Conservation (phyloP, 257 asterid species). For the Salvia splendens region DNA sequence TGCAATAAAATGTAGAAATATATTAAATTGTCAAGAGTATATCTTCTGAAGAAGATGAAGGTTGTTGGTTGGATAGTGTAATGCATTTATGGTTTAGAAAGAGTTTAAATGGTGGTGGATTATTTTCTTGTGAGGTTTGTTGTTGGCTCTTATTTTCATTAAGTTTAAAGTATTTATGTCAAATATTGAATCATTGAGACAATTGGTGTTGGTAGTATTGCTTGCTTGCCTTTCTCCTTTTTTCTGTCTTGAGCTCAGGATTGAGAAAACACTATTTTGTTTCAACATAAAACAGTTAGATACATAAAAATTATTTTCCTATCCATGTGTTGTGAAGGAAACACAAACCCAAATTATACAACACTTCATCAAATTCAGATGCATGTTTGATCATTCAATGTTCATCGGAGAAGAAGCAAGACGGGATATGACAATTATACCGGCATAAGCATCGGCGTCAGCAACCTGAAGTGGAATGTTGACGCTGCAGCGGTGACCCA, state of each 20-base stretch:
- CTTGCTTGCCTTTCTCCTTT: no score
- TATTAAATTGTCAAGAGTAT: conserved; percentile 21
- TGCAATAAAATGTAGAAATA: conserved; percentile 27
- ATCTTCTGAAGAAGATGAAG: conserved; percentile 18
- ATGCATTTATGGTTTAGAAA: conserved; percentile 32
- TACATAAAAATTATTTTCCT: neutral
- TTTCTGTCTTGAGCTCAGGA: no score
- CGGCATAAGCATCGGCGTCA: no score
- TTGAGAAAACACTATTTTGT: no score
- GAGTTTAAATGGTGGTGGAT: conserved; percentile 41
- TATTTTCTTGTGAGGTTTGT: conserved; percentile 28
- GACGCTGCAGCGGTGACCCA: no score
- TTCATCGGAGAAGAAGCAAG: neutral
- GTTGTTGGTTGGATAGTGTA: conserved; percentile 26
- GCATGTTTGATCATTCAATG: conserved; percentile 7
- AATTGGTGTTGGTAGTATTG: no score
- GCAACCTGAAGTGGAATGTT: no score
- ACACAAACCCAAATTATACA: no score
- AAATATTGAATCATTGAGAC: conserved; percentile 5
- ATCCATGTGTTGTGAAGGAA: neutral
- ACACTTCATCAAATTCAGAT: neutral
- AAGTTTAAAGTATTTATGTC: conserved; percentile 15
- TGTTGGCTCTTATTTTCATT: conserved; percentile 22
- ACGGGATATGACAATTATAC: neutral
- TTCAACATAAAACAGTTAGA: no score